A percentile compares a stretch with the other conserved stretches of the same genome.
phyloP scores from a whole-genome alignment of 2,329 filamentous ascomycete species.

The Colletotrichum echinochloae region DNA sequence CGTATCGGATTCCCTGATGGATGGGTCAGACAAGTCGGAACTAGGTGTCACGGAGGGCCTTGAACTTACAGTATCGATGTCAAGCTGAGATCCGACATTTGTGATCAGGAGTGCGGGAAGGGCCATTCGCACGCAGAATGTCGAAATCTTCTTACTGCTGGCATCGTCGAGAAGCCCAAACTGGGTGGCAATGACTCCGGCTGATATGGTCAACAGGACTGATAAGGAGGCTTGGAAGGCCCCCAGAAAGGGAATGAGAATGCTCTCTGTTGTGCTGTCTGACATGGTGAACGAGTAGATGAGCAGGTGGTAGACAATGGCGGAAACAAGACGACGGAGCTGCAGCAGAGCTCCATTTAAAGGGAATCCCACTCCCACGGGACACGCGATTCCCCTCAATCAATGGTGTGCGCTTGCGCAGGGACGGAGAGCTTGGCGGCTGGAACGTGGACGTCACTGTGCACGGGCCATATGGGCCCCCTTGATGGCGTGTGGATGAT shows the following conservation, averaged over 20 bases:
- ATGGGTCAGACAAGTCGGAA: slow-evolving; percentile 19
- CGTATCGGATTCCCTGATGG: slow-evolving; percentile 48
- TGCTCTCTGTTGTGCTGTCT: slow-evolving; percentile 30
- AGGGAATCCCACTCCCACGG: background rate
- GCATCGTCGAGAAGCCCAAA: slow-evolving; percentile 52
- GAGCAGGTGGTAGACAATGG: background rate
- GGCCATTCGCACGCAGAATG: slow-evolving; percentile 60
- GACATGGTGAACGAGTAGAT: slow-evolving; percentile 21
- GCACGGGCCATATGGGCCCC: slow-evolving; percentile 30
- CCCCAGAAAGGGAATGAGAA: slow-evolving; percentile 55
- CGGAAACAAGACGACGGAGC: too few relatives aligned
- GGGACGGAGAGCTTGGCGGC: slow-evolving; percentile 27
- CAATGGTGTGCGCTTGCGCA: slow-evolving; percentile 14
- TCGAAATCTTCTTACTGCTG: slow-evolving; percentile 57
- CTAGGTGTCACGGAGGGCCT: background rate
- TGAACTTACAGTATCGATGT: slow-evolving; percentile 47
- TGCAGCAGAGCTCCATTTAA: slow-evolving; percentile 6
- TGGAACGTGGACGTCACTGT: slow-evolving; percentile 37
- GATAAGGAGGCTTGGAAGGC: slow-evolving; percentile 61
- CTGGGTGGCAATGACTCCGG: slow-evolving; percentile 56
- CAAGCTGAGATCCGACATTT: slow-evolving; percentile 58
- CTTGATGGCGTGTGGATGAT: slow-evolving; percentile 5
- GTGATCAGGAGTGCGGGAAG: slow-evolving; percentile 60
- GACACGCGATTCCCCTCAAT: slow-evolving; percentile 21
- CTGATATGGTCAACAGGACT: slow-evolving; percentile 59